Conservation (phyloP, 805 yeast species). For the Candida incommunis region DNA sequence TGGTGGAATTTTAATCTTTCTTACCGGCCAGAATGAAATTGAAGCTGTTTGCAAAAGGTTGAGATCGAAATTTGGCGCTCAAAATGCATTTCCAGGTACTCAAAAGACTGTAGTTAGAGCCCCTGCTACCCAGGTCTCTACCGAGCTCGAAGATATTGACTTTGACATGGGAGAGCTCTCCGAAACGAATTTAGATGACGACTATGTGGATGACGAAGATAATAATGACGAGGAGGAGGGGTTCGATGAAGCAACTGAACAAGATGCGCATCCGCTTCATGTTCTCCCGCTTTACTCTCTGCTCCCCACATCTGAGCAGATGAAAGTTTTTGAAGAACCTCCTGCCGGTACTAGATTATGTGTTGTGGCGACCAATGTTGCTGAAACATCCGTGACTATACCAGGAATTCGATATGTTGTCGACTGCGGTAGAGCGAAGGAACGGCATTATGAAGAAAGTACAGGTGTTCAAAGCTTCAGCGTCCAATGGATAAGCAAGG, state of each 20-base stretch:
- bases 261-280: constrained; percentile 55
- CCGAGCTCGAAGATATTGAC: constrained; percentile 85
- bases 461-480: constrained; percentile 90
- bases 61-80: constrained; percentile 21
- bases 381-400: constrained; percentile 93
- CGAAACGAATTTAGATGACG: constrained; percentile 25
- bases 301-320: constrained; percentile 87
- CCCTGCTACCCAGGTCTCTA: constrained; percentile 44
- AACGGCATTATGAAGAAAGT: constrained; percentile 63
- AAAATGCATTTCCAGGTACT: background rate
- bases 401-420: constrained; percentile 92
- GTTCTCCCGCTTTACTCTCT: constrained; percentile 88
- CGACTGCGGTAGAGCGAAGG: constrained; percentile 90
- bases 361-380: constrained; percentile 93
- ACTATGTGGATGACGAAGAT: constrained; percentile 26
- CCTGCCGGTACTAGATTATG: constrained; percentile 80
- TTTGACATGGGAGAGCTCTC: constrained; percentile 23
- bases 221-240: constrained; percentile 45
- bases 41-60: constrained; percentile 56
- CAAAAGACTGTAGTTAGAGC: constrained; percentile 28
- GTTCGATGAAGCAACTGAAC: constrained; percentile 31
- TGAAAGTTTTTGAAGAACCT: constrained; percentile 78
- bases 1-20: constrained; percentile 82
- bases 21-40: constrained; percentile 94
- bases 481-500: constrained; percentile 85